Evolutionary conservation across 2,329 filamentous ascomycete genomes (phyloP), one percentile per base, ranked within the genome.

Genomic region (Capronia americana): DNA sequence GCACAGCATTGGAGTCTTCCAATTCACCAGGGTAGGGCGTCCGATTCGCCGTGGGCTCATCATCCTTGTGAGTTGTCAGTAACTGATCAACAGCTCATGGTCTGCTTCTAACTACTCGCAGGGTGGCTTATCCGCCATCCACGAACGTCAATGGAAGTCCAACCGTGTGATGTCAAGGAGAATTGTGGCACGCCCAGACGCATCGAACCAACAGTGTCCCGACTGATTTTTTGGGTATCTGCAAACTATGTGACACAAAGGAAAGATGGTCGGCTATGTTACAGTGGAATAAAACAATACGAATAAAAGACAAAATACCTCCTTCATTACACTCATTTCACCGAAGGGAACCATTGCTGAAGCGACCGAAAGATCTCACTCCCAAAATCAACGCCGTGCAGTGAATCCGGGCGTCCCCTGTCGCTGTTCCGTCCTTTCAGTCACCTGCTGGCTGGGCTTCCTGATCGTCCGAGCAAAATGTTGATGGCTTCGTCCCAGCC

Each of bases 401-500:
- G 48, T 55, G 53, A 30, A 11, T 55, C 53, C 53, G 53, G 24
- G 28, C 53, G 28, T 55, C 26, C 23, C 26, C 1, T 55, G 24
- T 17, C 10, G 10, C 53, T 55, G 12, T 28, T 55, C 28, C 38
- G 44, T 28, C 23, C 20, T 34, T 34, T 23, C 44, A 51, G 24
- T 51, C 48, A 48, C 20, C 57, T 51, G 23, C 57, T 51, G 20
- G 46, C 58, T 4, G 58, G 58, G 17, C 58, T 61, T n/a, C 24
- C 58, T 14, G 34, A 28, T 17, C 57, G 38, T 28, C 60, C 65
- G 2, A 73, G 64, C 63, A 88, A 74, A 56, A 86, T 80, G 48
- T 79, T 74, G 4, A 82, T 80, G 0, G 84, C 86, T 75, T 89
- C 87, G 7, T 84, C 81, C 85, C 87, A 87, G 10, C 85, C 85